Base-by-base conservation (phyloP, 108 stramenopile species). In the Cyclotella sp. region DNA sequence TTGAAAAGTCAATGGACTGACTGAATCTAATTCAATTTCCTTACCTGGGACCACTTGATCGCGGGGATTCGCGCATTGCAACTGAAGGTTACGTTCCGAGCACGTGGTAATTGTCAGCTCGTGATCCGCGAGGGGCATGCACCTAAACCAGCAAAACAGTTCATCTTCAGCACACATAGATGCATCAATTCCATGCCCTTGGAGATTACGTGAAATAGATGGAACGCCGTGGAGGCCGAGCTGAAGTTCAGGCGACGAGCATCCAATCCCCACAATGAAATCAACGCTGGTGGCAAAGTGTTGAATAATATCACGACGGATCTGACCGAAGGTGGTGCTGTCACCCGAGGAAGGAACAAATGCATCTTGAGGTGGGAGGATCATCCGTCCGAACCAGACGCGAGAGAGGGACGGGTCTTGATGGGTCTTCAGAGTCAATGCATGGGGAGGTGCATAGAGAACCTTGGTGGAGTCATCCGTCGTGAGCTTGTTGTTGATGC, bases 321-420 rank as follows among this genome's bases (percentile, higher is more conserved):
- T 16, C 22, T 87, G 76, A 22, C 90, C 91, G 70, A 85, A 95
- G 12, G 92, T 46, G 46, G 42, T 62, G 11, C 1, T 1, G 12
- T 39, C 44, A 22, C 24, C 71, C 1, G 45, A 22, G 14, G 88
- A 68, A 44, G 86, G 51, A 12, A 72, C 11, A 13, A 78, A 73
- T 0, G 92, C 95, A 68, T 78, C 70, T 9, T 73, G 55, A n/a
- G 95, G 95, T 16, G 95, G 86, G 15, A 95, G 74, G 34, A 90
- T 88, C 95, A 95, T 95, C 41, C 91, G 87, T 3, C 95, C 95
- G 68, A 91, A 93, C 95, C 95, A 95, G 24, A 91, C 83, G 16
- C 95, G 90, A 53, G 79, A 65, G 21, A 62, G 11, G 21, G 53
- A 39, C 41, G 26, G 21, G 22, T 76, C 75, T 24, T 83, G 58